Percentiles rank a stretch among this genome's conserved stretches.
Conservation (phyloP, 371 early-diverging fungal species). For the Circinella minor region DNA sequence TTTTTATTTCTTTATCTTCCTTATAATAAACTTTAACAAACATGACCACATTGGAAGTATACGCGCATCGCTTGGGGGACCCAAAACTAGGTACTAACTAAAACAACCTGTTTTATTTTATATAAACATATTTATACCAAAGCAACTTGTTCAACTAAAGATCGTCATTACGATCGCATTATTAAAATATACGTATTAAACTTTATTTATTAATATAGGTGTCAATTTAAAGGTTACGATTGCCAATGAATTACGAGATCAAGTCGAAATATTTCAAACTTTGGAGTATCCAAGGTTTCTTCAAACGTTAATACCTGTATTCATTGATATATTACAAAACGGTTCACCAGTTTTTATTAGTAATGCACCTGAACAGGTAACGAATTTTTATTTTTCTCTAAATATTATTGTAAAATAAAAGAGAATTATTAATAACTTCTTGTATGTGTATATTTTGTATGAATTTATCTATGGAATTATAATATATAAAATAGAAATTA, state of each 20-base stretch:
- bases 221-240: slow-evolving; percentile 79
- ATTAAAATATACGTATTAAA: neutral
- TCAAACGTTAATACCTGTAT: slow-evolving; percentile 80
- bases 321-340: slow-evolving; percentile 77
- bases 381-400: too few species aligned
- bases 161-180: neutral
- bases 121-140: too few species aligned
- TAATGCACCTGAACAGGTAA: slow-evolving; percentile 84
- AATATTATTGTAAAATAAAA: too few species aligned
- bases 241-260: slow-evolving; percentile 90
- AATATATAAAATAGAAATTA: slow-evolving; percentile 71
- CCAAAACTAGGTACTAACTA: slow-evolving; percentile 52
- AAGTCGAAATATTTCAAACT: slow-evolving; percentile 87
- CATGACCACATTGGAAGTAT: slow-evolving; percentile 70
- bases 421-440: too few species aligned
- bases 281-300: slow-evolving; percentile 85
- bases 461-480: too few species aligned
- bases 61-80: slow-evolving; percentile 71
- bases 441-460: too few species aligned
- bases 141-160: too few species aligned
- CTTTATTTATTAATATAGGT: slow-evolving; percentile 19
- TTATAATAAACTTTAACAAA: neutral
- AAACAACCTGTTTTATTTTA: too few species aligned
- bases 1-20: too few species aligned
- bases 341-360: slow-evolving; percentile 81